These are phyloP conservation scores for Phlegmacium glaucopus DNA, from an alignment of 768 basidiomycete genomes.

Conservation along the genomic window DNA sequence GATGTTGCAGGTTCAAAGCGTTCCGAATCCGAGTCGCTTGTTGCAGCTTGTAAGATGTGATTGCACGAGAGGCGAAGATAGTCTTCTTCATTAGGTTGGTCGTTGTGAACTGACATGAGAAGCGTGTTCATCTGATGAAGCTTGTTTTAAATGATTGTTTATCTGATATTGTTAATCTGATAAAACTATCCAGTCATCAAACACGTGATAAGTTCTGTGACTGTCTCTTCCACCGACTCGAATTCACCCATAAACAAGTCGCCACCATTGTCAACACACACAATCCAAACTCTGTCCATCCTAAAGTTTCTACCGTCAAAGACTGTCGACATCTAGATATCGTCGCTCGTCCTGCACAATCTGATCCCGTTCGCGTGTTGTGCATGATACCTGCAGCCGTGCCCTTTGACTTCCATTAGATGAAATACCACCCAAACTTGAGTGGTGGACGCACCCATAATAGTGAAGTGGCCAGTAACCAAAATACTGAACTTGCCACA, in stretches of 20 bases:
- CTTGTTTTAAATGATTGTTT: too few relatives aligned
- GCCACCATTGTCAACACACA: conserved; percentile 51
- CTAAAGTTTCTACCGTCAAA: conserved; percentile 69
- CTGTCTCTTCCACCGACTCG: conserved; percentile 17
- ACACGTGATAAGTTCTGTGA: conserved; percentile 20
- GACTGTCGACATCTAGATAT: conserved; percentile 70
- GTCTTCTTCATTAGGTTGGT: conserved; percentile 1
- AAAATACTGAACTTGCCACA: conserved; percentile 72
- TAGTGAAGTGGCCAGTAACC: conserved; percentile 60
- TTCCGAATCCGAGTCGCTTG: conserved; percentile 17
- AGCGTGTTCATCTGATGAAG: too few relatives aligned
- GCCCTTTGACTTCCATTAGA: conserved; percentile 43
- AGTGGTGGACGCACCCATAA: conserved; percentile 53
- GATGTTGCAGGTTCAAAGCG: conserved; percentile 15
- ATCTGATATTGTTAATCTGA: too few relatives aligned
- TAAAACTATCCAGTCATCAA: not conserved
- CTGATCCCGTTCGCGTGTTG: conserved; percentile 53
- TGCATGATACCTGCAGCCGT: conserved; percentile 66
- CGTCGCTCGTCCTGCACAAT: conserved; percentile 50
- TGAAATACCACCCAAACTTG: not conserved
- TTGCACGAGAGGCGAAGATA: conserved; percentile 18
- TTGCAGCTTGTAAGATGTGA: conserved; percentile 9
- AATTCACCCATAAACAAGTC: conserved; percentile 44
- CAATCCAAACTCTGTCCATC: conserved; percentile 72
- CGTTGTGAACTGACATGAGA: too few relatives aligned